phyloP scores from a whole-genome alignment of 2,329 filamentous ascomycete species.

The Cercospora sojina region DNA sequence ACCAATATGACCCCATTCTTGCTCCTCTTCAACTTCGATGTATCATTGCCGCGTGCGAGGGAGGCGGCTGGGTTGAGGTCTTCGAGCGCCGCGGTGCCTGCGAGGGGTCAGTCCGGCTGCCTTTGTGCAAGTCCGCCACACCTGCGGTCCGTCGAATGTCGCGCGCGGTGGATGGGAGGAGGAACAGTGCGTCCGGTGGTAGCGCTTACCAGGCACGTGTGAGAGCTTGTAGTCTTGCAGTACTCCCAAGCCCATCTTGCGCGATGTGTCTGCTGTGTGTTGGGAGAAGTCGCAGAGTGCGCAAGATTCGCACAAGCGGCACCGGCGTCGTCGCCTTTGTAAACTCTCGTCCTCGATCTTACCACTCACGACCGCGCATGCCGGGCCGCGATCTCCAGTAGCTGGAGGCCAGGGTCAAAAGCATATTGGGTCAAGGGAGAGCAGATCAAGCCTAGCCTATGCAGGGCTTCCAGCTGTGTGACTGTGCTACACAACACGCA shows the following conservation, averaged over 20 bases:
- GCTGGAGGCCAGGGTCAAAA: background rate
- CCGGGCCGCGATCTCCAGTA: conserved; percentile 1
- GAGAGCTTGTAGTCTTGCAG: conserved; percentile 25
- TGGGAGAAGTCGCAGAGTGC: background rate
- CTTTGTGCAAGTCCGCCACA: background rate
- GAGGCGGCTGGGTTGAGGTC: conserved; percentile 35
- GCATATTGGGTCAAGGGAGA: background rate
- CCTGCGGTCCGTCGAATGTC: background rate
- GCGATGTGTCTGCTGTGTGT: conserved; percentile 1
- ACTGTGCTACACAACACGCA: background rate
- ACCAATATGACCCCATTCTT: conserved; percentile 62
- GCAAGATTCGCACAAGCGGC: background rate
- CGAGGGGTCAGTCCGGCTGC: background rate
- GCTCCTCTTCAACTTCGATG: conserved; percentile 31
- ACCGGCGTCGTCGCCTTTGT: conserved; percentile 2
- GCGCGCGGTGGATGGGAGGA: background rate
- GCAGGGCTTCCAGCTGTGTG: background rate
- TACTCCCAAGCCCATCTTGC: conserved; percentile 25
- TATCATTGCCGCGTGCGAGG: conserved; percentile 20
- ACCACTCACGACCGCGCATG: background rate
- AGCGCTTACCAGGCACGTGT: conserved; percentile 27
- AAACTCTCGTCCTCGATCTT: background rate
- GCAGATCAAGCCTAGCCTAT: background rate
- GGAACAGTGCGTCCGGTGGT: background rate
- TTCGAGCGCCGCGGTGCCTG: conserved; percentile 47